Evolutionary conservation across 2,329 filamentous ascomycete genomes (phyloP).

Genomic region (Beauveria sp.): DNA sequence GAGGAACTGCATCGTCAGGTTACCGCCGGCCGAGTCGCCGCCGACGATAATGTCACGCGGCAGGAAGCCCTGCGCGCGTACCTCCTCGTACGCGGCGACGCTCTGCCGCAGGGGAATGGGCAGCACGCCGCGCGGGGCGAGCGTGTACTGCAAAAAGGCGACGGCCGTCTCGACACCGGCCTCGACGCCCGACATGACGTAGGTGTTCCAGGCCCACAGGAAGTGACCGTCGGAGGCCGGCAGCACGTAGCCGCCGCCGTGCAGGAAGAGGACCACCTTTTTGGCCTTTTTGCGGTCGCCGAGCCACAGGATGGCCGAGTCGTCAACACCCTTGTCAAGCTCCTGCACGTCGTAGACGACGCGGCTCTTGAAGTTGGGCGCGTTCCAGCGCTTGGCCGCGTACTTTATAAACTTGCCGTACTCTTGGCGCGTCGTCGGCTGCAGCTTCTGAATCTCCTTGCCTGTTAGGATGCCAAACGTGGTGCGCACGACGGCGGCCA

Average conservation of each 20-base stretch:
- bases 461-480: conserved; percentile 16
- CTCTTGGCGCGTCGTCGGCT: conserved; percentile 13
- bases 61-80: conserved; percentile 22
- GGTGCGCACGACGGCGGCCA: conserved; percentile 15
- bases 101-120: conserved; percentile 27
- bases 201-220: conserved; percentile 21
- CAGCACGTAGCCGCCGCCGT: conserved; percentile 21
- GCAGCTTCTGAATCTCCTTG: conserved; percentile 18
- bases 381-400: conserved; percentile 13
- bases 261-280: conserved; percentile 23
- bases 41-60: conserved; percentile 25
- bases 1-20: conserved; percentile 23
- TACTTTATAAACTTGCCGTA: conserved; percentile 19
- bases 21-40: conserved; percentile 27
- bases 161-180: conserved; percentile 21
- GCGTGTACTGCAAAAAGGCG: conserved; percentile 27
- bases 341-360: conserved; percentile 16
- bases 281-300: conserved; percentile 20
- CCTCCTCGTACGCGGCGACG: conserved; percentile 21
- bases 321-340: conserved; percentile 12
- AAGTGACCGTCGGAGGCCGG: conserved; percentile 19
- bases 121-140: conserved; percentile 22
- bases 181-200: conserved; percentile 16
- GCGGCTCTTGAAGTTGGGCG: conserved; percentile 11
- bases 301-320: conserved; percentile 21